phyloP scores from a whole-genome alignment of 2,329 filamentous ascomycete species.

The Exserohilum rostratum region DNA sequence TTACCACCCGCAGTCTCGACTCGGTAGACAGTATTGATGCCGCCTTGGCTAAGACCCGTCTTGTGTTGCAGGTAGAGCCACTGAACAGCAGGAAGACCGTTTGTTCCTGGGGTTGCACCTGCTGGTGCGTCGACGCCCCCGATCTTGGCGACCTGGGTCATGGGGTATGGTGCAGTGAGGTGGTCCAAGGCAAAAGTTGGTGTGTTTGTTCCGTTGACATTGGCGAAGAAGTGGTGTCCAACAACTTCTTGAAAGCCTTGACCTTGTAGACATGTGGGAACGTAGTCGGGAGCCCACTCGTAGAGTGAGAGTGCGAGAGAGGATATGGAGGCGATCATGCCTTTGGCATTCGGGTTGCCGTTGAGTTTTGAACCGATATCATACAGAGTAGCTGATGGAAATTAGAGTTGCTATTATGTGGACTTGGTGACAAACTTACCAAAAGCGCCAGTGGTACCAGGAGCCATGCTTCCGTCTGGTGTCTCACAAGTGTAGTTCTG shows the following conservation, averaged over 20 bases:
- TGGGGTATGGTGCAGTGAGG: conserved; percentile 49
- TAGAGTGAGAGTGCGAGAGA: conserved; percentile 42
- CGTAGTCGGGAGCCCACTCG: conserved; percentile 19
- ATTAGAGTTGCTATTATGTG: conserved; percentile 13
- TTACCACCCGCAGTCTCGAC: conserved; percentile 57
- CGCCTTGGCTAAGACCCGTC: conserved; percentile 45
- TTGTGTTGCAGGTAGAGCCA: conserved; percentile 56
- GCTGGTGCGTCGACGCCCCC: conserved; percentile 60
- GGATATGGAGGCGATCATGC: conserved; percentile 42
- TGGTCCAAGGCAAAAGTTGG: conserved; percentile 66
- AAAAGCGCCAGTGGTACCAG: conserved; percentile 42
- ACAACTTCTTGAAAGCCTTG: conserved; percentile 51
- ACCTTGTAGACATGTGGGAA: conserved; percentile 30
- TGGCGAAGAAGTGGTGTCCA: conserved; percentile 72
- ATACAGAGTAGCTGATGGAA: conserved; percentile 40
- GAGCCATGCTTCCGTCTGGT: conserved; percentile 30
- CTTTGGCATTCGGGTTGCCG: conserved; percentile 35
- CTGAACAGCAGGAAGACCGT: conserved; percentile 48
- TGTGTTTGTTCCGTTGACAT: conserved; percentile 32
- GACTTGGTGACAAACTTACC: conserved; percentile 28
- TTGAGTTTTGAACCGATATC: conserved; percentile 43
- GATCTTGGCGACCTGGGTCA: conserved; percentile 54
- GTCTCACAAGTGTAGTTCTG: conserved; percentile 59
- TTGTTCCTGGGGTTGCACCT: conserved; percentile 46
- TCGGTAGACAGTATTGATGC: conserved; percentile 54